Evolutionary conservation across 768 basidiomycete species (phyloP).

Genomic region (Neoboletus brunneissimus): DNA sequence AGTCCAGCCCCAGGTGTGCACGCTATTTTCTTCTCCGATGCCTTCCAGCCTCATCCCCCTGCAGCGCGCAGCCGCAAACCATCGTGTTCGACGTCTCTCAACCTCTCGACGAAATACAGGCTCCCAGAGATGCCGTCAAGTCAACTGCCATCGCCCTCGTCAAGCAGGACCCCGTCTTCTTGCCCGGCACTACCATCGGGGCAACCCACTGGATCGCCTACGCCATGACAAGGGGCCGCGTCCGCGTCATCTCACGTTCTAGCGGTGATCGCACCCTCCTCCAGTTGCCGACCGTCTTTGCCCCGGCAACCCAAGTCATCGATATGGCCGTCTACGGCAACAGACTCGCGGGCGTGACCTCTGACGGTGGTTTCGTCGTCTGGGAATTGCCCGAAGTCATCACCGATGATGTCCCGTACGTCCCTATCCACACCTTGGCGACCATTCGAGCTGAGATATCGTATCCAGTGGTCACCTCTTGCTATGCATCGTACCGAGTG

Average conservation of each 20-base stretch:
- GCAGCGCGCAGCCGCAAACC: slow-evolving; percentile 60
- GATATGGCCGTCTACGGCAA: slow-evolving; percentile 88
- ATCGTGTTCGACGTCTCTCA: slow-evolving; percentile 77
- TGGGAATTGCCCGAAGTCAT: slow-evolving; percentile 85
- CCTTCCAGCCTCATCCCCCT: neutral
- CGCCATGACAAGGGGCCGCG: slow-evolving; percentile 88
- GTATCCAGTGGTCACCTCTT: slow-evolving; percentile 57
- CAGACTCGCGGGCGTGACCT: slow-evolving; percentile 80
- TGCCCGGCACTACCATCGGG: slow-evolving; percentile 84
- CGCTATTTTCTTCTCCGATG: neutral
- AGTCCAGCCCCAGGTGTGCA: slow-evolving; percentile 57
- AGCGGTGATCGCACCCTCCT: slow-evolving; percentile 85
- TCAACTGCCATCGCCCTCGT: slow-evolving; percentile 90
- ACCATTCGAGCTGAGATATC: slow-evolving; percentile 5
- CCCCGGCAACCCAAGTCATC: slow-evolving; percentile 58
- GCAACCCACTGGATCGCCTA: slow-evolving; percentile 93
- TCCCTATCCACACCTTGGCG: slow-evolving; percentile 14
- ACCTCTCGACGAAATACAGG: slow-evolving; percentile 69
- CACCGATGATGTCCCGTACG: slow-evolving; percentile 84
- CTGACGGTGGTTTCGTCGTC: slow-evolving; percentile 85
- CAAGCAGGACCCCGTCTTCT: slow-evolving; percentile 79
- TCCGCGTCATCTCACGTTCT: slow-evolving; percentile 84
- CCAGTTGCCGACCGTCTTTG: slow-evolving; percentile 68
- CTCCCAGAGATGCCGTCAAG: slow-evolving; percentile 72
- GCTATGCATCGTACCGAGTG: slow-evolving; percentile 64